Conservation (phyloP, 2,329 filamentous ascomycete genomes). For the Fusarium napiforme region DNA sequence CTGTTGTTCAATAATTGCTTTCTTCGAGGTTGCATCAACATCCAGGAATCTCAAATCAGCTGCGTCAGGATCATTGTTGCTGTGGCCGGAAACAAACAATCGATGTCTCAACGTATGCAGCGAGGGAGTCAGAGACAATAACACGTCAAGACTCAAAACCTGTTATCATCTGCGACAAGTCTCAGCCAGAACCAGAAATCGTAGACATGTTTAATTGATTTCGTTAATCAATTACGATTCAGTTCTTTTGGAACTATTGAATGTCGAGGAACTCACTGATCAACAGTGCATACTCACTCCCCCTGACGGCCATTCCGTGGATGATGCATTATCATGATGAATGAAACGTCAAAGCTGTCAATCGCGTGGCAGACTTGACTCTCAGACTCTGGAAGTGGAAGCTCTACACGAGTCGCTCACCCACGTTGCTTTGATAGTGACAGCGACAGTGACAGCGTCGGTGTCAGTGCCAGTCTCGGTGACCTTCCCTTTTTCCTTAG, state of each 20-base stretch:
- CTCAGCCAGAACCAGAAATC: neutral
- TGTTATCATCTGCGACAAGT: slow-evolving; percentile 18
- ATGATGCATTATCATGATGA: slow-evolving; percentile 5
- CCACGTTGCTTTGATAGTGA: slow-evolving; percentile 2
- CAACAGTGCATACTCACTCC: neutral
- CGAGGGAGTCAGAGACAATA: neutral
- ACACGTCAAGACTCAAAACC: neutral
- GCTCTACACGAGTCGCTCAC: slow-evolving; percentile 27
- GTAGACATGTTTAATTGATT: slow-evolving; percentile 15
- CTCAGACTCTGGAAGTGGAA: neutral
- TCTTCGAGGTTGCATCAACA: neutral
- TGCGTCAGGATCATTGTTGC: slow-evolving; percentile 5
- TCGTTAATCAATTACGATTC: slow-evolving; percentile 6
- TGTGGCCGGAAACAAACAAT: slow-evolving; percentile 4
- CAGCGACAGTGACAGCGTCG: neutral
- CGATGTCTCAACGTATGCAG: slow-evolving; percentile 1
- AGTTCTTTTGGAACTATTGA: slow-evolving; percentile 7
- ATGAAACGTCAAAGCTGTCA: slow-evolving; percentile 34
- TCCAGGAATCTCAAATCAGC: slow-evolving; percentile 8
- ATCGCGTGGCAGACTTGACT: slow-evolving; percentile 30
- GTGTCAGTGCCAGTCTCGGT: neutral
- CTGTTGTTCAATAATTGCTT: neutral
- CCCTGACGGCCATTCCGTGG: slow-evolving; percentile 19
- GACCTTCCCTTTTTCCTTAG: neutral
- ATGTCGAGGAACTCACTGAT: neutral